Base-by-base conservation (phyloP, 2,329 filamentous ascomycete species). In the Coniella vitis region DNA sequence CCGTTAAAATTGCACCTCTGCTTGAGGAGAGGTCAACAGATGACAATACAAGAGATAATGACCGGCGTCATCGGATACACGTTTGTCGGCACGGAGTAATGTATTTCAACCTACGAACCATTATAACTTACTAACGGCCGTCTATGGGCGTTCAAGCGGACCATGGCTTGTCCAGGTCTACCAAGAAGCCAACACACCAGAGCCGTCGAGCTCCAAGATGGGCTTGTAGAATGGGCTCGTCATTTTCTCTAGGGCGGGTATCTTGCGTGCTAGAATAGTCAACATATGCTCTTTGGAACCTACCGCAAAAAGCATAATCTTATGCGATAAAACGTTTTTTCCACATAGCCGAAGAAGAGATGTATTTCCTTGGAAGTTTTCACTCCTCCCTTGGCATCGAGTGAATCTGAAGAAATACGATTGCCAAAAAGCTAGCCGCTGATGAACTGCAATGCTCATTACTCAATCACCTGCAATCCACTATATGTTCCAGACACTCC, bases 101-200 rank as follows among this genome's bases (percentile, higher is more conserved):
- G 20, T 21, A 20, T n/a, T 9, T n/a, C n/a, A n/a, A 16, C 32
- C 36, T 14, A 44, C 41, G 31, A 32, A 35, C 55, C 1, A 61
- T 49, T 38, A 62, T 35, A 22, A 61, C 45, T 13, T 58, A 48
- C 3, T 46, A 40, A 17, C 51, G 51, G 10, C 58, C 42, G 46
- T 62, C 57, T 14, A 61, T 53, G 12, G 51, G 61, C 58, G 35
- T 55, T 55, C 3, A 61, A 49, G 8, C 56, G 48, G 2, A 58
- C 37, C 10, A 62, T 42, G 4, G 60, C 55, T 20, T 49, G 53
- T 9, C 59, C 59, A 22, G 56, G 47, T 2, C 53, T 55, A 3
- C 52, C 52, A 20, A 62, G 61, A 0, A 61, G 55, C 7, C 57
- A 58, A 34, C 55, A 58, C 2, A 61, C 29, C 17, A 62, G 45